Evolutionary conservation across 2,329 filamentous ascomycete genomes (phyloP), one percentile per base, ranked within the genome.

Genomic region (Achaetomium macrosporum): DNA sequence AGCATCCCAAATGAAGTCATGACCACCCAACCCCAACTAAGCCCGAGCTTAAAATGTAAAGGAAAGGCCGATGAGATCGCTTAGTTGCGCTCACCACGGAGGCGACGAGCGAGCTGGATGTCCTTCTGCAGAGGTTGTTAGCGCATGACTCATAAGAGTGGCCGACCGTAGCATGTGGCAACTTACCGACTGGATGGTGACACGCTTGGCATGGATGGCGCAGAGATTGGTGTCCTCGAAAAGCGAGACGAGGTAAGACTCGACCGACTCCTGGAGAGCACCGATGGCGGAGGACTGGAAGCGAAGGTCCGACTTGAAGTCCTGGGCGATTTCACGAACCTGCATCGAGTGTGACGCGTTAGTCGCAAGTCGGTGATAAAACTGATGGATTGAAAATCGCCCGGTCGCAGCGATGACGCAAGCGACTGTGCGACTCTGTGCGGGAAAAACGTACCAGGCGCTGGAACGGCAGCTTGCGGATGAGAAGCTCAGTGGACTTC

Each of bases 201-300:
- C 93, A 78, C 93, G 90, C 85, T 97, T 97, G 76, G 93, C 92
- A 77, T 97, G 93, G 74, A 97, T 96, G 69, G 93, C 92, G 77
- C 92, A 97, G 49, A 96, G 78, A 80, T 97, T 97, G 77, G 92
- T 96, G 72, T 97, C 92, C 76, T 97, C 91, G 67, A 97, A 97
- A 61, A 97, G 86, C 42, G 91, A 95, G 75, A 97, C 91, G 67
- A 99, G 87, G 78, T 96, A 97, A 2, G 93, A 95, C 81, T 99
- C 93, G 62, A 96, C 91, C 51, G 93, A 96, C 81, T 99, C 93
- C 78, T 99, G 92, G 39, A 99, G 85, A 61, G 93, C 93, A 68
- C 90, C 88, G 70, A 99, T 96, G 72, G 93, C 93, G 43, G 92
- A 96, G 20, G 90, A 95, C 81, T 99, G 93, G 89, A 96, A 99